These are phyloP conservation scores for Stenogyne calaminthoides DNA, from an alignment of 305 asterid species.

Conservation along the genomic window DNA sequence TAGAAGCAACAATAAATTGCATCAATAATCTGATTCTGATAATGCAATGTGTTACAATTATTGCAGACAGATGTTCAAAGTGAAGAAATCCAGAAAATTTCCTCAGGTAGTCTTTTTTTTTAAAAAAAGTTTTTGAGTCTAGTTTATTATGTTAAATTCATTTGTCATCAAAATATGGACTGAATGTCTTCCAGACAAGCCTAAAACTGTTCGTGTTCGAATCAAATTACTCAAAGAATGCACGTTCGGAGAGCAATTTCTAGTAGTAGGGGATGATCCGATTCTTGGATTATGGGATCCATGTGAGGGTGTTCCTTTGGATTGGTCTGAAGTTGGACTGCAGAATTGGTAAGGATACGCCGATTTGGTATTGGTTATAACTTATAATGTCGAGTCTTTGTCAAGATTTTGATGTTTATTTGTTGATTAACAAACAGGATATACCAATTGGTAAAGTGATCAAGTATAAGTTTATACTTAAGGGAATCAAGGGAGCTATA, in stretches of 20 bases:
- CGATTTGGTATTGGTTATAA: neutral
- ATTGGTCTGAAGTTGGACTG: conserved; percentile 86
- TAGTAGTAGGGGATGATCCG: conserved; percentile 78
- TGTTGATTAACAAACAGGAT: conserved; percentile 50
- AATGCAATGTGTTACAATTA: neutral
- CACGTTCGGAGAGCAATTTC: conserved; percentile 73
- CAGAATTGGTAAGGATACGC: conserved; percentile 55
- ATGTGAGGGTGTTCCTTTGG: conserved; percentile 59
- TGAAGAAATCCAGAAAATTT: conserved; percentile 39
- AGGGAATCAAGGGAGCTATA: conserved; percentile 37
- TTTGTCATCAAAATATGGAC: conserved; percentile 12
- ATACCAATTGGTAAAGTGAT: conserved; percentile 54
- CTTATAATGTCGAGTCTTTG: neutral
- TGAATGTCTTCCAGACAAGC: conserved; percentile 41
- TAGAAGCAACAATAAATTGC: too few species aligned
- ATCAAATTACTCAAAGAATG: conserved; percentile 66
- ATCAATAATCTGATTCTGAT: conserved; percentile 7
- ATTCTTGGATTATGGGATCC: conserved; percentile 78
- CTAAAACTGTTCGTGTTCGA: conserved; percentile 51
- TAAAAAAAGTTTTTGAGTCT: neutral
- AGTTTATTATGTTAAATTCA: neutral
- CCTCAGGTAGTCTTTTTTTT: conserved; percentile 36
- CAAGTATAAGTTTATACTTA: conserved; percentile 69
- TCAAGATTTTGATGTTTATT: conserved; percentile 22
- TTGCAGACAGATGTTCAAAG: conserved; percentile 43